Base-by-base conservation (phyloP, 2,329 filamentous ascomycete genomes). In the Pseudogymnoascus sp. region DNA sequence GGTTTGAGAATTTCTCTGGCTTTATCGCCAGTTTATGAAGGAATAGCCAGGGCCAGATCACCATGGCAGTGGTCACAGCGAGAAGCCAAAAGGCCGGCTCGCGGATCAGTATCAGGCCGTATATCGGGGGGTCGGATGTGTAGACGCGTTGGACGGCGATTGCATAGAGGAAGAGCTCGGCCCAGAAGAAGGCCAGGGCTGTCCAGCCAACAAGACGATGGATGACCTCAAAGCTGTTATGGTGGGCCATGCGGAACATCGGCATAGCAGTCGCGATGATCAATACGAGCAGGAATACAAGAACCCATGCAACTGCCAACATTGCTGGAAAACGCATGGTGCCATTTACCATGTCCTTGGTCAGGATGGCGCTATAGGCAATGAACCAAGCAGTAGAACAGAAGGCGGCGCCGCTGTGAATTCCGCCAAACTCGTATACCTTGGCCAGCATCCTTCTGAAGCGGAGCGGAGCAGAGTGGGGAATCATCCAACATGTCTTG, bases 171-270 rank as follows among this genome's bases (percentile, higher is more conserved):
- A 79, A 64, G 12, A 78, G 72, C 60, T 82, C 74, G 2, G 73
- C 71, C 71, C 80, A 78, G 63, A 83, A 78, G 18, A 82, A 66
- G 10, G 66, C 72, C 5, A 84, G 68, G 1, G 77, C 71, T 8
- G 72, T 68, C 81, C 81, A 84, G 13, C 80, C 82, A 9, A 72
- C 77, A 66, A 79, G 83, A 58, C 82, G 79, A 69, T 84, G 82
- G 23, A 76, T 74, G 48, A 76, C 68, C 69, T 84, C 82, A 69
- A 83, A 84, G 48, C 74, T 73, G 67, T 85, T 78, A 69, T 84
- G 82, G 56, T 70, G 72, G 60, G 72, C 73, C 60, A 71, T 68
- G 5, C 82, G 78, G 59, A 84, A 72, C 8, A 62, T 67, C 10
- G 81, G 82, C 62, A 80, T 74, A 1, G 82, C 79, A 38, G 78